phyloP scores from a whole-genome alignment of 2,329 filamentous ascomycete genomes.

The Aspergillus arachidicola region DNA sequence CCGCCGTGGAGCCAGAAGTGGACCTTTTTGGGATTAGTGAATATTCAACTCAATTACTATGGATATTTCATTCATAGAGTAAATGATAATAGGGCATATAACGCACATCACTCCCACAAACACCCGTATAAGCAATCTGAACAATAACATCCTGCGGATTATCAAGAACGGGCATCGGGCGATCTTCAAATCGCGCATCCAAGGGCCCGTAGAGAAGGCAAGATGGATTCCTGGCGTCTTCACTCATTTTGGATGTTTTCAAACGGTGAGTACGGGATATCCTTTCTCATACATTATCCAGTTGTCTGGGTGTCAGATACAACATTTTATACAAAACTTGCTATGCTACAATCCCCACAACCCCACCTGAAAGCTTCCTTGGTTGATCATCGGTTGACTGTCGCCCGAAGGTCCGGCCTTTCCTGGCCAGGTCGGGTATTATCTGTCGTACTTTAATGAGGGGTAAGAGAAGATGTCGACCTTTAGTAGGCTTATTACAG shows the following conservation, averaged over 20 bases:
- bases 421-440: background rate
- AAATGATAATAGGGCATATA: too few relatives aligned
- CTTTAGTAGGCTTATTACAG: too few relatives aligned
- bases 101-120: conserved; percentile 46
- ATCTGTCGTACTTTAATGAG: background rate
- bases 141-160: conserved; percentile 46
- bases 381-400: background rate
- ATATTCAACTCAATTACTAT: too few relatives aligned
- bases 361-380: background rate
- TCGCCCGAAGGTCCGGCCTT: background rate
- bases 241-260: too few relatives aligned
- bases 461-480: background rate
- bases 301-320: too few relatives aligned
- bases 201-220: conserved; percentile 45
- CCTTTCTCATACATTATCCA: too few relatives aligned
- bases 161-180: conserved; percentile 37
- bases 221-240: conserved; percentile 38
- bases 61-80: too few relatives aligned
- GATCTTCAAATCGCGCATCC: conserved; percentile 42
- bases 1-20: conserved; percentile 45
- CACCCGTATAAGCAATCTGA: conserved; percentile 47
- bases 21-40: conserved; percentile 23
- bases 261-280: too few relatives aligned
- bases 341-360: background rate
- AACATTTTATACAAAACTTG: background rate